These are phyloP conservation scores for Pachyrhizus erosus DNA, from an alignment of 306 rosid genomes.

Conservation along the genomic window DNA sequence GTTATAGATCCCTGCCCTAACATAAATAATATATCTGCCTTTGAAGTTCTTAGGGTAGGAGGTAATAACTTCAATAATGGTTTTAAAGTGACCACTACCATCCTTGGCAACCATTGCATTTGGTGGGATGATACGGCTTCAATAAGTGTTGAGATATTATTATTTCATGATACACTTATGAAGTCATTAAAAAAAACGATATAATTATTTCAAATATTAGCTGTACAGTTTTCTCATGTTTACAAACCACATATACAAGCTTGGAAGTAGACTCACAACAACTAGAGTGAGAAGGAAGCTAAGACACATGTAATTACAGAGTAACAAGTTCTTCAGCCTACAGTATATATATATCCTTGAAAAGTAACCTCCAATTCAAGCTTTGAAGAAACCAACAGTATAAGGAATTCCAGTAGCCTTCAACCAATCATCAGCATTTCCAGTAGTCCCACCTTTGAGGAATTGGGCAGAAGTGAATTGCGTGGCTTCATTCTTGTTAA, in stretches of 20 bases:
- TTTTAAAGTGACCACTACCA: no score
- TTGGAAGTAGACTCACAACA: neutral
- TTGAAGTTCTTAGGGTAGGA: no score
- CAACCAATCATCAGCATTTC: slow-evolving; percentile 56
- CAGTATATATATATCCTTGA: no score
- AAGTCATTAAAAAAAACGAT: neutral
- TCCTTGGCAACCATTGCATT: no score
- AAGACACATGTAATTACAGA: no score
- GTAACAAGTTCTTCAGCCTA: no score
- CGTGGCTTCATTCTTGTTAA: slow-evolving; percentile 48
- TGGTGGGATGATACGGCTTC: no score
- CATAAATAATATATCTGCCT: no score
- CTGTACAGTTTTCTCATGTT: neutral
- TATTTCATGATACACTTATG: neutral
- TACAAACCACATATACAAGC: slow-evolving; percentile 3
- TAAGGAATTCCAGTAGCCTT: slow-evolving; percentile 49
- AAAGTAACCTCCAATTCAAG: no score
- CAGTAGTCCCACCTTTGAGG: slow-evolving; percentile 41
- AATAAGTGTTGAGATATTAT: no score
- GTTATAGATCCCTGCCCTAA: no score
- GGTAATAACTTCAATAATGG: no score
- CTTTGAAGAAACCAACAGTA: slow-evolving; percentile 10
- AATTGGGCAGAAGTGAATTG: slow-evolving; percentile 52
- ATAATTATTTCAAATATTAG: neutral
- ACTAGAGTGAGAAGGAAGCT: neutral